Percentiles rank a stretch among this genome's conserved stretches.
phyloP scores from a whole-genome alignment of 164 flowering plant genomes.

The Magnolia changhungtana region DNA sequence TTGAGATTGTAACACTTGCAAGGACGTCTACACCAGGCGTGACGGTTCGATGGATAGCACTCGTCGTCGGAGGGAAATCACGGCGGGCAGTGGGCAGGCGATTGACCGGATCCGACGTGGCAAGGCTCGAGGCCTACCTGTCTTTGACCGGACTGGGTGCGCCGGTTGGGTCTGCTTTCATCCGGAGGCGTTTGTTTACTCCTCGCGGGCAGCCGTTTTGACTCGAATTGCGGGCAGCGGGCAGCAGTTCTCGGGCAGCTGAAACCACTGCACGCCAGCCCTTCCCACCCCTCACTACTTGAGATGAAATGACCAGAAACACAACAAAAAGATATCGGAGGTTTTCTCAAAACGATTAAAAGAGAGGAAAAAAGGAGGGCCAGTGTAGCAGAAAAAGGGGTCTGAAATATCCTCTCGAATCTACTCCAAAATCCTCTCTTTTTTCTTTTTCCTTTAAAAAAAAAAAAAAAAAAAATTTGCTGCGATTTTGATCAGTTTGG shows the following conservation, averaged over 20 bases:
- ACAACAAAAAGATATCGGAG: conserved; percentile 22
- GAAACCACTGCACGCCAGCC: neutral
- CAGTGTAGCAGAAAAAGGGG: neutral
- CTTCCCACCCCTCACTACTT: conserved; percentile 15
- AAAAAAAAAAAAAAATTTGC: too few species aligned
- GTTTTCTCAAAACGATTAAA: neutral
- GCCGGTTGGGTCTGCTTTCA: neutral
- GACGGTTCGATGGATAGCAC: too few species aligned
- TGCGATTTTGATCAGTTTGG: conserved; percentile 9
- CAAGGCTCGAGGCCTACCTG: neutral
- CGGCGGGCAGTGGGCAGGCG: neutral
- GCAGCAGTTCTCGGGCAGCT: neutral
- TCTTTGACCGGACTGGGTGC: neutral
- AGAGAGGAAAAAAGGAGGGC: conserved; percentile 7
- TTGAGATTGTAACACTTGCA: neutral
- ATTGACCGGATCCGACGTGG: neutral
- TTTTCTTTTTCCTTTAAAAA: neutral
- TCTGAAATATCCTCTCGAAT: conserved; percentile 3
- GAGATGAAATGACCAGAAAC: conserved; percentile 14
- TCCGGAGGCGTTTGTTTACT: neutral
- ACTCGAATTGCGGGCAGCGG: neutral
- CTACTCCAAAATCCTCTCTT: neutral
- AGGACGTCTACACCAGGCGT: too few species aligned
- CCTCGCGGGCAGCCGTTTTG: conserved; percentile 1
- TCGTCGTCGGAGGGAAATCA: neutral